Evolutionary conservation across 164 flowering plant species (phyloP).

Genomic region (Macadamia integrifolia): DNA sequence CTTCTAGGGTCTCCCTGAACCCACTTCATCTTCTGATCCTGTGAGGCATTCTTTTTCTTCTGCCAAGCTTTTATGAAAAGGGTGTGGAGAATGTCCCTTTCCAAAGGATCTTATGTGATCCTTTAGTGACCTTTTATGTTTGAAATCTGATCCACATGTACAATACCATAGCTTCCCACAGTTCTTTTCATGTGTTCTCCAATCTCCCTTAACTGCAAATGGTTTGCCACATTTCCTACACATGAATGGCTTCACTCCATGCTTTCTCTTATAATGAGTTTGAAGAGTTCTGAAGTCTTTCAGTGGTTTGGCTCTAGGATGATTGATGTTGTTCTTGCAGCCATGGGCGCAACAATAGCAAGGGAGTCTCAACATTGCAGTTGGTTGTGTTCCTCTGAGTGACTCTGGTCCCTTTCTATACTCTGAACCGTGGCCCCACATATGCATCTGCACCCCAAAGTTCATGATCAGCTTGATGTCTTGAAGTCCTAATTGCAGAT

Average conservation of each 20-base stretch:
- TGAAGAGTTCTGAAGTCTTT: constrained; percentile 21
- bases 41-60: too few species aligned
- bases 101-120: constrained; percentile 16
- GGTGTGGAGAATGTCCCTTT: constrained; percentile 18
- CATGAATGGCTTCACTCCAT: constrained; percentile 14
- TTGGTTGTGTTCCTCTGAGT: background rate
- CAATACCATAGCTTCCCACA: constrained; percentile 25
- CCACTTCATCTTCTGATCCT: too few species aligned
- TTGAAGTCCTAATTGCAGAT: too few species aligned
- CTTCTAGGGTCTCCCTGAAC: constrained; percentile 1
- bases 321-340: constrained; percentile 19
- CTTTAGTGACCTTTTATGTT: constrained; percentile 23
- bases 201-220: constrained; percentile 17
- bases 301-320: constrained; percentile 14
- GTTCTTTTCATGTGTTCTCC: constrained; percentile 22
- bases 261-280: constrained; percentile 22
- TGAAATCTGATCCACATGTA: constrained; percentile 21
- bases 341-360: constrained; percentile 19
- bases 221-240: constrained; percentile 17
- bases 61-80: constrained; percentile 30
- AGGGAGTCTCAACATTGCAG: constrained; percentile 1
- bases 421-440: constrained; percentile 1
- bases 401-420: background rate
- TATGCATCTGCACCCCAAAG: background rate
- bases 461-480: background rate